These are phyloP conservation scores for Alternaria viburni DNA, from an alignment of 2,329 filamentous ascomycete species.

Conservation along the genomic window DNA sequence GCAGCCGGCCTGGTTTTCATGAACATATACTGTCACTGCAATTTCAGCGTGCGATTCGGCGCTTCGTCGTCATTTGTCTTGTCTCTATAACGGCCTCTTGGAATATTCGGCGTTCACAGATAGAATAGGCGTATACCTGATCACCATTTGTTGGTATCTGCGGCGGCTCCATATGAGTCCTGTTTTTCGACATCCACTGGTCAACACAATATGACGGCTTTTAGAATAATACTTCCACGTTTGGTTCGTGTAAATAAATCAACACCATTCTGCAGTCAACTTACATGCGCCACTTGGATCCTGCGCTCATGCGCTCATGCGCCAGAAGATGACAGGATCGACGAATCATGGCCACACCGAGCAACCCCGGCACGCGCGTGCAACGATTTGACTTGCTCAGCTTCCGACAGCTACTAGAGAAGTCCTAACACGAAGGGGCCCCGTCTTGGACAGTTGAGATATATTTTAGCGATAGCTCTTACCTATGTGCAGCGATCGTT, in stretches of 20 bases:
- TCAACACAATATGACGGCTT: not conserved
- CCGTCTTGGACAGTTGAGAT: not conserved
- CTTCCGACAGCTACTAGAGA: not conserved
- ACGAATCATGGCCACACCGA: not conserved
- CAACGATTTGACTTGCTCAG: not conserved
- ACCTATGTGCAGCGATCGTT: not conserved
- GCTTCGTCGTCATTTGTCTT: not conserved
- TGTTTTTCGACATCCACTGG: not conserved
- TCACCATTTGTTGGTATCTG: not conserved
- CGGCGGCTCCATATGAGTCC: not conserved
- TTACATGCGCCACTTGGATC: not conserved
- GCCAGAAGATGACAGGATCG: not conserved
- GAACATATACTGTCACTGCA: not conserved
- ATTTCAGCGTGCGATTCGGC: not conserved
- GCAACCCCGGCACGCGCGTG: not conserved
- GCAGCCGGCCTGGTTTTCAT: constrained; percentile 1
- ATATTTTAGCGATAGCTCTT: not conserved
- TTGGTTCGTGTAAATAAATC: not conserved
- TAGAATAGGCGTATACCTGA: not conserved
- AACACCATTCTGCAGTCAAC: not conserved
- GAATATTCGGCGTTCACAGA: not conserved
- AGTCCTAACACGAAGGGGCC: not conserved
- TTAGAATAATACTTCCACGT: not conserved
- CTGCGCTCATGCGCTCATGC: not conserved
- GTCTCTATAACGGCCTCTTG: not conserved